phyloP scores from a whole-genome alignment of 305 asterid genomes.

The Plantago lanceolata region DNA sequence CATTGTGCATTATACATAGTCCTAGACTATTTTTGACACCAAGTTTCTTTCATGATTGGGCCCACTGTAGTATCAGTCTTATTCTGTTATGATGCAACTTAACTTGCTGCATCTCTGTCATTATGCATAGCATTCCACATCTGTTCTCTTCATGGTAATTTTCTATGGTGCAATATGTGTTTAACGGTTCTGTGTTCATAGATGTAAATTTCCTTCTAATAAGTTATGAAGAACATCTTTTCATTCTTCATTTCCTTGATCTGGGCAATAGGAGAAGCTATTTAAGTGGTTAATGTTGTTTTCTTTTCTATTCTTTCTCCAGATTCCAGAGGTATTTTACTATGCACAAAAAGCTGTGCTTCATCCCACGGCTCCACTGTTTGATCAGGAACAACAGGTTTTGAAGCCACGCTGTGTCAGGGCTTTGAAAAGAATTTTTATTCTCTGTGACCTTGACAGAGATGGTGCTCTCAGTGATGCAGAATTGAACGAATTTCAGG shows the following conservation, averaged over 20 bases:
- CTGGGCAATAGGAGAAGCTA: slow-evolving; percentile 4
- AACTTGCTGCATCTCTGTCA: no score
- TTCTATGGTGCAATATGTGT: no score
- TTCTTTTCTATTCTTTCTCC: slow-evolving; percentile 20
- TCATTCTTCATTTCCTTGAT: background rate
- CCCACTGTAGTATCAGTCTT: no score
- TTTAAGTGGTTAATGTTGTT: slow-evolving; percentile 1
- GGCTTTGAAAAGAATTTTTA: slow-evolving; percentile 91
- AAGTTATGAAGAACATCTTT: background rate
- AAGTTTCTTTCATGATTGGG: no score
- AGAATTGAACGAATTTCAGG: slow-evolving; percentile 98
- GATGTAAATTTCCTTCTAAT: no score
- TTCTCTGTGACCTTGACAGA: slow-evolving; percentile 86
- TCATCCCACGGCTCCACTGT: slow-evolving; percentile 96
- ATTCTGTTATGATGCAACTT: no score
- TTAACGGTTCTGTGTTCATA: no score
- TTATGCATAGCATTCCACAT: no score
- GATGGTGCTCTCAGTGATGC: slow-evolving; percentile 98
- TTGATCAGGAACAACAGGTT: slow-evolving; percentile 95
- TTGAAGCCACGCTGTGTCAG: slow-evolving; percentile 90
- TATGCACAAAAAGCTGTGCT: slow-evolving; percentile 98
- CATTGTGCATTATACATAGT: slow-evolving; percentile 1
- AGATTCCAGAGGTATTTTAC: slow-evolving; percentile 89
- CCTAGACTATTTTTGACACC: background rate
- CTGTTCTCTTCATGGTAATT: no score